Conservation (phyloP, 163 green algal genomes). For the Dunaliella salina region DNA sequence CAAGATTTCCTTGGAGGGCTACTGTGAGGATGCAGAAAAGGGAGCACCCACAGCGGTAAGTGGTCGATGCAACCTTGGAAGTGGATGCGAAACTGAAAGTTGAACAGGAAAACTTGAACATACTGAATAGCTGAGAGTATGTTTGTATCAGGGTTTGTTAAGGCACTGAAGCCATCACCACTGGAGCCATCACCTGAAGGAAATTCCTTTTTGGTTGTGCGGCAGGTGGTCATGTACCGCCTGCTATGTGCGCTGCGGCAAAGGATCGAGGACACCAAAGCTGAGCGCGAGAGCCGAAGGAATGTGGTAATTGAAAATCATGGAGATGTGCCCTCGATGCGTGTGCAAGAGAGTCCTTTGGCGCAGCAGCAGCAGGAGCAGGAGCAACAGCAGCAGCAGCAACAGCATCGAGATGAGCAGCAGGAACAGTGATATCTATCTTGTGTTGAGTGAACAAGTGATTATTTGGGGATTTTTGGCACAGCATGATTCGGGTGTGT, state of each 20-base stretch:
- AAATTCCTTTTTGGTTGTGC: too few species aligned
- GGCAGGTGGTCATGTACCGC: slow-evolving; percentile 51
- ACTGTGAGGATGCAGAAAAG: slow-evolving; percentile 33
- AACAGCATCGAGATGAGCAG: background rate
- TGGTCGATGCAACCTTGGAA: too few species aligned
- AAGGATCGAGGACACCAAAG: slow-evolving; percentile 49
- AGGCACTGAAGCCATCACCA: too few species aligned
- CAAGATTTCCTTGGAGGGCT: slow-evolving; percentile 43
- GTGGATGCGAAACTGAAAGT: too few species aligned
- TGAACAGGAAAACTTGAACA: too few species aligned
- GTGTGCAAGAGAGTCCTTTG: slow-evolving; percentile 26
- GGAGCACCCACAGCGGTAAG: slow-evolving; percentile 34
- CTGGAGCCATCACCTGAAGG: too few species aligned
- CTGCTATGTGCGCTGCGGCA: slow-evolving; percentile 39
- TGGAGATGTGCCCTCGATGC: slow-evolving; percentile 34
- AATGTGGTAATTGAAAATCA: slow-evolving; percentile 56
- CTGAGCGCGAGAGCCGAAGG: slow-evolving; percentile 43
- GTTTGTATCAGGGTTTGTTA: too few species aligned
- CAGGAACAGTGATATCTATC: background rate
- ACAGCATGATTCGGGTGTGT: too few species aligned
- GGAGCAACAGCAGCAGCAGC: background rate
- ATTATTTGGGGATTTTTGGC: too few species aligned
- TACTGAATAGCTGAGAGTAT: too few species aligned
- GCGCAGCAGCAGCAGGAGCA: background rate
- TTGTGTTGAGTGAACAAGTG: too few species aligned